Conservation (phyloP, 2,329 filamentous ascomycete species). For the Stagonosporopsis chrysanthemi region DNA sequence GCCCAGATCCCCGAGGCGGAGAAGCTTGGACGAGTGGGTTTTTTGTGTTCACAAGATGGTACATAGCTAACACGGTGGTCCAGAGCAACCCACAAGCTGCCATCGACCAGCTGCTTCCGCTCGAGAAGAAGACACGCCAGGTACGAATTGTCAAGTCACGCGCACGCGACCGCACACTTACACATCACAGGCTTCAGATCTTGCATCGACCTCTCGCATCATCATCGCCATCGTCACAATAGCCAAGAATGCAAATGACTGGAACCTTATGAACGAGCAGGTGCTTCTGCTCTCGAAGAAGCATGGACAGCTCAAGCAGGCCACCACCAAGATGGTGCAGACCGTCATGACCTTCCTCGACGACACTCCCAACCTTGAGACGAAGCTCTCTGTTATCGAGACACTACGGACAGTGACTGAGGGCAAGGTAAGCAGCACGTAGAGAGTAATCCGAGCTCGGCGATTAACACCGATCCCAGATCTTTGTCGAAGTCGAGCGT, state of each 20-base stretch:
- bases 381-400: constrained; percentile 92
- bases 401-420: constrained; percentile 95
- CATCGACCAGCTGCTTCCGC: constrained; percentile 87
- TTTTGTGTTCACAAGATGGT: neutral
- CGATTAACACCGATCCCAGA: constrained; percentile 60
- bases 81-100: constrained; percentile 82
- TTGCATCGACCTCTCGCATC: constrained; percentile 90
- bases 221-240: constrained; percentile 89
- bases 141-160: constrained; percentile 55
- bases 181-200: constrained; percentile 80
- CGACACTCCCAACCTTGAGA: constrained; percentile 82
- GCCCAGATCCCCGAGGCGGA: constrained; percentile 89
- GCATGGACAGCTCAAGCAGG: constrained; percentile 99
- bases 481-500: constrained; percentile 98
- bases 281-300: constrained; percentile 97
- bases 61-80: constrained; percentile 27
- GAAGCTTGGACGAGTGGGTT: constrained; percentile 79
- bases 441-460: neutral
- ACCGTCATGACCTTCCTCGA: constrained; percentile 92
- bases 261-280: constrained; percentile 95
- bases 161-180: constrained; percentile 30
- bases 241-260: constrained; percentile 91
- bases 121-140: constrained; percentile 98
- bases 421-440: constrained; percentile 74
- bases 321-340: constrained; percentile 99